A percentile compares a stretch with the other conserved stretches of the same genome.
Conservation (phyloP, 805 yeast species). For the Saturnispora besseyi region DNA sequence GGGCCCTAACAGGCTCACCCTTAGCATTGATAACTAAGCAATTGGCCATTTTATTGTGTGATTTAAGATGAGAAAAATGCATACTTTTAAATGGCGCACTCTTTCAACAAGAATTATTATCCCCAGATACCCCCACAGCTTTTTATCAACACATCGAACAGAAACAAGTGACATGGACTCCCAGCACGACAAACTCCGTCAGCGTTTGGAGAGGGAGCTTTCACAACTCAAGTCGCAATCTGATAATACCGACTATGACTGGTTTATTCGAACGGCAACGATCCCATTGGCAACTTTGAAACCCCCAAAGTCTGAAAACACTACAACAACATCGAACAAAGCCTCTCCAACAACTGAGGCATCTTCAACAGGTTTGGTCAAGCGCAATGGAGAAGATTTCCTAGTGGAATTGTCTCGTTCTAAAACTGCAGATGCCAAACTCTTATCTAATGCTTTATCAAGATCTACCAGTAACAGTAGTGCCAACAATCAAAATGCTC, state of each 20-base stretch:
- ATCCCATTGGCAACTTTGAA: slow-evolving; percentile 3
- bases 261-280: slow-evolving; percentile 22
- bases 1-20: background rate
- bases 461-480: slow-evolving; percentile 7
- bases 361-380: slow-evolving; percentile 8
- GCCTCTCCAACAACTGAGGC: slow-evolving; percentile 2
- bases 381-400: slow-evolving; percentile 6
- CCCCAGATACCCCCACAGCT: background rate
- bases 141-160: background rate
- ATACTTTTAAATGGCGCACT: background rate
- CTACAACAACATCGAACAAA: slow-evolving; percentile 1
- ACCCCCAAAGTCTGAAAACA: background rate
- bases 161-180: slow-evolving; percentile 4
- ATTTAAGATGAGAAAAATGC: background rate
- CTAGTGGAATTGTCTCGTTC: slow-evolving; percentile 16
- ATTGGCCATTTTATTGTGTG: background rate
- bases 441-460: slow-evolving; percentile 9
- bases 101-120: background rate
- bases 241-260: slow-evolving; percentile 24
- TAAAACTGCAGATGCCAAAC: slow-evolving; percentile 21
- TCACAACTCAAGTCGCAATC: slow-evolving; percentile 12
- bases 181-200: slow-evolving; percentile 25
- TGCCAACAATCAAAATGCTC: slow-evolving; percentile 3
- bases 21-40: background rate
- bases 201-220: slow-evolving; percentile 24